Evolutionary conservation across 176 grass and related monocot genomes (phyloP).

Genomic region (Oryza rufipogon): DNA sequence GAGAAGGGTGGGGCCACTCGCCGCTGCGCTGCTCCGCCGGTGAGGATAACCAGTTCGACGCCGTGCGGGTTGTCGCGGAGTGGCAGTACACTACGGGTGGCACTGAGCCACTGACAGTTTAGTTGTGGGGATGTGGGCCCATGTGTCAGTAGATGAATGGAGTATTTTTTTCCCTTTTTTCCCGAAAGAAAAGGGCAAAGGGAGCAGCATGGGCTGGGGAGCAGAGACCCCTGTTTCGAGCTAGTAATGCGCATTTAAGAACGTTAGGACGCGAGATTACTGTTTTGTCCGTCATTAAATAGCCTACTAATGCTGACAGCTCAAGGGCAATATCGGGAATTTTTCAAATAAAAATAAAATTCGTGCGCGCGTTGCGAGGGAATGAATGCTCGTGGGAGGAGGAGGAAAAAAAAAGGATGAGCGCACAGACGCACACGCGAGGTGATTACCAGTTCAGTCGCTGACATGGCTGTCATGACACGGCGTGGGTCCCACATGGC

Average conservation of each 20-base stretch:
- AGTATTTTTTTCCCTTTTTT: background rate
- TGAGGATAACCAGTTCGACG: background rate
- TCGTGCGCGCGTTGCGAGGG: conserved; percentile 22
- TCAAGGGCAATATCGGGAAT: background rate
- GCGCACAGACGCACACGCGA: background rate
- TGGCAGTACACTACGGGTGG: conserved; percentile 8
- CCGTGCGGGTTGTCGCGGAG: conserved; percentile 51
- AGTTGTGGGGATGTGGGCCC: conserved; percentile 40
- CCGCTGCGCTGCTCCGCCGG: conserved; percentile 39
- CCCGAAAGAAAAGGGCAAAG: background rate
- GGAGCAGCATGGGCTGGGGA: conserved; percentile 35
- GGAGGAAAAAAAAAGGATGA: background rate
- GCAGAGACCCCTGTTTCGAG: conserved; percentile 58
- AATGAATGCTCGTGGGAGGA: conserved; percentile 45
- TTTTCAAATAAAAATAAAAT: too few species aligned
- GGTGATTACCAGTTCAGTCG: background rate
- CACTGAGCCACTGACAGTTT: conserved; percentile 40
- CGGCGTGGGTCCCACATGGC: background rate
- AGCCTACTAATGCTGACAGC: background rate
- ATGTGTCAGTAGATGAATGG: conserved; percentile 12
- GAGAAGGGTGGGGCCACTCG: accelerated
- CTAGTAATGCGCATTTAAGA: conserved; percentile 34
- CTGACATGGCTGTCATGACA: conserved; percentile 6
- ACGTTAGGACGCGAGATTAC: background rate
- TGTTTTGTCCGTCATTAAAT: background rate